Base-by-base conservation (phyloP, 2,329 filamentous ascomycete species). In the Arachnopeziza araneosa region DNA sequence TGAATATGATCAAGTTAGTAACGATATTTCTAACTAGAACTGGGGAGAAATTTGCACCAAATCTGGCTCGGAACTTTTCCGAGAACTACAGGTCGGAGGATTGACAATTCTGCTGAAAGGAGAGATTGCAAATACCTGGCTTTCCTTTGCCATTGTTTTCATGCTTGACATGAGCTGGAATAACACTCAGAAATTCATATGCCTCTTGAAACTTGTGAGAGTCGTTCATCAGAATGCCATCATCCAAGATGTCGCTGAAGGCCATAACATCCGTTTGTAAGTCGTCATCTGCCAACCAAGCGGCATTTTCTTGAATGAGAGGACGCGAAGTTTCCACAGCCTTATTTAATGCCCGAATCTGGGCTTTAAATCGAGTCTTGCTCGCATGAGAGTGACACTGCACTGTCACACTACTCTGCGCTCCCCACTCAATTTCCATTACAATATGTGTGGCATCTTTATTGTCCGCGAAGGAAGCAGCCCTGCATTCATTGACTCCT, bases 121-220 rank as follows among this genome's bases (percentile, higher is more conserved):
- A n/a, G n/a, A n/a, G n/a, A n/a, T n/a, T n/a, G n/a, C n/a, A n/a
- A n/a, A n/a, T n/a, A n/a, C n/a, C n/a, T 49, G 59, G 69, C 69
- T 3, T 44, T 5, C 10, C 36, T 12, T 44, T 8, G 17, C 36
- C 36, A 19, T 44, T 44, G 17, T 44, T 44, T 3, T 8, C 17
- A 14, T 14, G 6, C 36, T 44, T 44, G 17, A 44, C 17, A 5
- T 44, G 6, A 3, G 17, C 6, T 4, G 36, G 36, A 5, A 44
- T 14, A 5, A 44, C 3, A 14, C 17, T 12, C 2, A 44, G 36
- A 44, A 7, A 44, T 5, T 66, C 54, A 52, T 59, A 63, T 4
- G 63, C 68, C 21, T 64, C 63, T 57, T 66, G 58, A 24, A 69
- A 50, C 52, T 65, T 58, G 2, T 55, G 58, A 24, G 68, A 50